Percentiles rank a stretch among this genome's conserved stretches.
These are phyloP conservation scores for Sporobolomyces phaffii DNA, from an alignment of 768 basidiomycete species.

Conservation along the genomic window DNA sequence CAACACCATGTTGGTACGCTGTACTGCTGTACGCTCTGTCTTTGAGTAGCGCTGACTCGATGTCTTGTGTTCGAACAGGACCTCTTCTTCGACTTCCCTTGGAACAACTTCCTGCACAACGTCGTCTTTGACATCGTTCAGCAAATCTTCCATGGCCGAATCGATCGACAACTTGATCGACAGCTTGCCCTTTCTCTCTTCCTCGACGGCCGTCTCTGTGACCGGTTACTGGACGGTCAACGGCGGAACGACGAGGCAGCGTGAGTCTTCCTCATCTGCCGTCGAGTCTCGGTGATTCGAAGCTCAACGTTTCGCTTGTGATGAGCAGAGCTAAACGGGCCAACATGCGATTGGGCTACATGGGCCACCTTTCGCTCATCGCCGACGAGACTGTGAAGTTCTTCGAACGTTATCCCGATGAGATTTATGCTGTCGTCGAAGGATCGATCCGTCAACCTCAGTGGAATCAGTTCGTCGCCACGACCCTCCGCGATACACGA, in stretches of 20 bases:
- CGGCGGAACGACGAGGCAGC: slow-evolving; percentile 67
- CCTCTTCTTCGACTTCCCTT: slow-evolving; percentile 89
- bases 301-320: too few species aligned
- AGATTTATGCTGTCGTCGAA: slow-evolving; percentile 61
- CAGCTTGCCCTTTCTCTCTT: slow-evolving; percentile 78
- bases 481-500: slow-evolving; percentile 79
- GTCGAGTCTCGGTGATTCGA: slow-evolving; percentile 57
- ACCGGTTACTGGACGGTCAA: slow-evolving; percentile 81
- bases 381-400: slow-evolving; percentile 89
- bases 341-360: slow-evolving; percentile 66
- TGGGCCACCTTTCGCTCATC: slow-evolving; percentile 93
- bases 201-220: slow-evolving; percentile 73
- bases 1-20: slow-evolving; percentile 66
- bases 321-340: slow-evolving; percentile 12
- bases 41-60: too few species aligned
- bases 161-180: slow-evolving; percentile 75
- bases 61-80: slow-evolving; percentile 63
- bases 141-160: slow-evolving; percentile 82
- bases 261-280: slow-evolving; percentile 48
- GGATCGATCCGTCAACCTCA: slow-evolving; percentile 65
- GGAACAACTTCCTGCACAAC: slow-evolving; percentile 96
- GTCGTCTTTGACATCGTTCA: slow-evolving; percentile 93
- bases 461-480: slow-evolving; percentile 86
- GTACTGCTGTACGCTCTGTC: too few species aligned
- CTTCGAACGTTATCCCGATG: slow-evolving; percentile 76